Conservation (phyloP, 345 rosid genomes). For the Moringa oleifera region DNA sequence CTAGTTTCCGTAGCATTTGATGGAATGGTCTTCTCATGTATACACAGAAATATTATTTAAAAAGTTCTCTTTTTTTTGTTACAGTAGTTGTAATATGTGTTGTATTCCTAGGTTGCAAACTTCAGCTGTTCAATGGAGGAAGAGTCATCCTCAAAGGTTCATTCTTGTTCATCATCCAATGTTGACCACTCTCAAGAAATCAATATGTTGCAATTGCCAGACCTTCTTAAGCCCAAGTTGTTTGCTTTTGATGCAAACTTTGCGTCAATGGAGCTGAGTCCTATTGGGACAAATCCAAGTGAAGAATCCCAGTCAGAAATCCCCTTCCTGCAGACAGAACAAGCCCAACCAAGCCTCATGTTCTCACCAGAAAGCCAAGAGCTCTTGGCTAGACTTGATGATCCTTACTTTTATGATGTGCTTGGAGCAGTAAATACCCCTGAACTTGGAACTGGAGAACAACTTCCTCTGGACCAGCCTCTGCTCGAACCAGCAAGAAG, state of each 20-base stretch:
- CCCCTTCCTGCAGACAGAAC: conserved; percentile 25
- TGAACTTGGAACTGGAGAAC: conserved; percentile 28
- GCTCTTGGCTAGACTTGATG: conserved; percentile 48
- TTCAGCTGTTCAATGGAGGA: conserved; percentile 35
- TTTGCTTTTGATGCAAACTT: conserved; percentile 24
- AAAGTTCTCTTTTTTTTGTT: not conserved
- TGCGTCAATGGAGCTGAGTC: conserved; percentile 6
- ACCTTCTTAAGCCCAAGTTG: conserved; percentile 31
- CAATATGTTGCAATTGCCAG: conserved; percentile 27
- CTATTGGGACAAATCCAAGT: conserved; percentile 16
- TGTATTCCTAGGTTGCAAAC: conserved; percentile 24
- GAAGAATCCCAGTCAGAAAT: conserved; percentile 13
- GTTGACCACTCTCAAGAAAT: conserved; percentile 17
- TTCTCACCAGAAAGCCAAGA: conserved; percentile 55
- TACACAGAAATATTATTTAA: not conserved
- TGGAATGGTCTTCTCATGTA: too few relatives aligned
- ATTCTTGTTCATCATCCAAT: conserved; percentile 27
- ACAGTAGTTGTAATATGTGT: not conserved
- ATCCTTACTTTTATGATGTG: conserved; percentile 45
- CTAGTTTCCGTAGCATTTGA: too few relatives aligned
- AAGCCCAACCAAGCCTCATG: conserved; percentile 30
- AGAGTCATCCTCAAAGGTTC: conserved; percentile 24
- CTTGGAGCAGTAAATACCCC: conserved; percentile 44
- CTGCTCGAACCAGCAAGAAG: conserved; percentile 39
- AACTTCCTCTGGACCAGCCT: conserved; percentile 33